Evolutionary conservation across 139 green algal species (phyloP).

Genomic region (Tetradesmus lagerheimii): DNA sequence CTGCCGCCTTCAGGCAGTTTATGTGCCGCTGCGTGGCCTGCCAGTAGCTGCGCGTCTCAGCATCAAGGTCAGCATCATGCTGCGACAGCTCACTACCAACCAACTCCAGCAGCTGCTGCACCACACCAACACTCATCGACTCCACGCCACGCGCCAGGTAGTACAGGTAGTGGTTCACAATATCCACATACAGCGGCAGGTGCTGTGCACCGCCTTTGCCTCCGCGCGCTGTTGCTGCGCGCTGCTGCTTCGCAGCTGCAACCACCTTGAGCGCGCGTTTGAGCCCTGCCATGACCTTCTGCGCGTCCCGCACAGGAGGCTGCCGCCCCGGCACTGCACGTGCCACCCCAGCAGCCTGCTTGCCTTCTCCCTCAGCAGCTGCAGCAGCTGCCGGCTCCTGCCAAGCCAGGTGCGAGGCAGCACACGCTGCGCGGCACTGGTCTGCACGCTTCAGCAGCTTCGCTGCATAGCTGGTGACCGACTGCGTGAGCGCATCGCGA

Average conservation of each 20-base stretch:
- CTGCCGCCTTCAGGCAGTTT: constrained; percentile 34
- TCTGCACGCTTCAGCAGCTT: constrained; percentile 91
- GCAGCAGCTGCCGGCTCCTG: constrained; percentile 48
- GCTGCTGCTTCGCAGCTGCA: constrained; percentile 70
- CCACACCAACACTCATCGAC: constrained; percentile 62
- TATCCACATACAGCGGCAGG: constrained; percentile 61
- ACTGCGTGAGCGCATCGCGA: constrained; percentile 85
- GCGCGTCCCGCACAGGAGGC: constrained; percentile 63
- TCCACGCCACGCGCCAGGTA: constrained; percentile 69
- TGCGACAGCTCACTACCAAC: constrained; percentile 71
- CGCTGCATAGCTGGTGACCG: constrained; percentile 79
- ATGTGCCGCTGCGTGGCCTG: constrained; percentile 46
- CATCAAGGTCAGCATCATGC: constrained; percentile 13
- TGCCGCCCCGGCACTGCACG: constrained; percentile 7
- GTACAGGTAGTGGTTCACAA: constrained; percentile 80
- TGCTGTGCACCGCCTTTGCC: constrained; percentile 28
- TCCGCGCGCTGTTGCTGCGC: constrained; percentile 5
- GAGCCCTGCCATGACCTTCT: constrained; percentile 81
- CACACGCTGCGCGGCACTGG: constrained; percentile 88
- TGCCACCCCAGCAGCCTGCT: background rate
- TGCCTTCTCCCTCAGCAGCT: background rate
- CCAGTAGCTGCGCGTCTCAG: constrained; percentile 38
- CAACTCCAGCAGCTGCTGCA: constrained; percentile 78
- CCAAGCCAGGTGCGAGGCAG: constrained; percentile 91
- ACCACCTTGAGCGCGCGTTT: constrained; percentile 88